Evolutionary conservation across 495 filamentous ascomycete species (phyloP).

Genomic region (Aspergillus incahuasiensis): DNA sequence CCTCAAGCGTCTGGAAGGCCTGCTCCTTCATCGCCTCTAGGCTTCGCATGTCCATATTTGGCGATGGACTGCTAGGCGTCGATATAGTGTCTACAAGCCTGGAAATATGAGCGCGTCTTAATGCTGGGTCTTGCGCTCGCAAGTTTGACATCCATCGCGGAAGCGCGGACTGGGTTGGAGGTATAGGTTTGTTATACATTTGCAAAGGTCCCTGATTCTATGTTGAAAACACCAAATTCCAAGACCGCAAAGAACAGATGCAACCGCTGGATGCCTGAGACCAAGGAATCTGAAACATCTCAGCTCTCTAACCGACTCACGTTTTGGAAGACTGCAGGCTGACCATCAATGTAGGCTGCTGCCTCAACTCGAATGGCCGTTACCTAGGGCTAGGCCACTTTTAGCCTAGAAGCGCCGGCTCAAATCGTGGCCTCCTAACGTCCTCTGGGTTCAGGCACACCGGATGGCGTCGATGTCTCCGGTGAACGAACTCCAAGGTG

Average conservation of each 20-base stretch:
- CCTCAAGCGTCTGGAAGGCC: neutral
- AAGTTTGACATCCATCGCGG: neutral
- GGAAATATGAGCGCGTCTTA: neutral
- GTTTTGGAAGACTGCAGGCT: neutral
- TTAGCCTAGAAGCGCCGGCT: neutral
- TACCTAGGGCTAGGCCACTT: neutral
- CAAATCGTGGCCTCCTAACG: neutral
- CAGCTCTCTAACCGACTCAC: neutral
- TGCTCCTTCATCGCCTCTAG: neutral
- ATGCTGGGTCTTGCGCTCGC: neutral
- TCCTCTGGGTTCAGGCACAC: neutral
- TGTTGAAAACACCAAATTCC: neutral
- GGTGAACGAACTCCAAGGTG: neutral
- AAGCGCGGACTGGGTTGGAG: neutral
- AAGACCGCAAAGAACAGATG: neutral
- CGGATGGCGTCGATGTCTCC: neutral
- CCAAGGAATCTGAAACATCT: neutral
- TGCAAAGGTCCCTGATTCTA: neutral
- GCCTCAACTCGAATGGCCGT: neutral
- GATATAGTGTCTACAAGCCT: neutral
- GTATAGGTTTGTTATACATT: neutral
- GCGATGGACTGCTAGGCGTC: neutral
- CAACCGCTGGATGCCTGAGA: neutral
- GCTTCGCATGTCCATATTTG: neutral
- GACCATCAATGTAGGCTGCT: neutral